Evolutionary conservation across 169 alveolate species (phyloP), one percentile per base, ranked within the genome.

Genomic region (Plasmodium inui): DNA sequence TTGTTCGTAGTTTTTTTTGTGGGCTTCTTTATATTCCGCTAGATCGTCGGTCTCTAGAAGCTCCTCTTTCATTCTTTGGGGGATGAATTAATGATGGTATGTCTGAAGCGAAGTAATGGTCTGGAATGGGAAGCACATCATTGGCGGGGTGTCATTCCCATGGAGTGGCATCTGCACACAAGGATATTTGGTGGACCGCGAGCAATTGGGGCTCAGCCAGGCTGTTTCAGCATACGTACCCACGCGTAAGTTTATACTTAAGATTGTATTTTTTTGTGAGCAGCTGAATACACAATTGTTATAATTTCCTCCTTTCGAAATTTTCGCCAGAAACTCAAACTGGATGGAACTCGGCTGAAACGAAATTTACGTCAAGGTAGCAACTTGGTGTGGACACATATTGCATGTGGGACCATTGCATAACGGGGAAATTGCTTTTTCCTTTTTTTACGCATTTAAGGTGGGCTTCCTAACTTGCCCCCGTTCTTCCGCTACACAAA

Each of bases 1-100:
- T 41, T 89, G 78, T 26, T 79, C 94, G 82, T 89, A 89, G 28
- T 89, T 53, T 79, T 89, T 79, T 79, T 89, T 79, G 53, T 89
- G 88, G 12, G 72, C 50, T 41, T 79, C 79, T 89, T 46, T 78
- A 79, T 89, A 89, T 39, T 89, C 94, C 82, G 41, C 82, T 61
- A 89, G 73, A 26, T 39, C 70, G 34, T 89, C 94, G 4, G 70
- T n/a, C 22, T 61, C 83, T 46, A 44, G 6, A 28, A 80, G 19
- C 9, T 89, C 67, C 9, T 79, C 89, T 79, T 80, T 72, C 94
- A 89, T 89, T 41, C 5, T 84, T 71, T 84, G 17, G 30, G 53
- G n/a, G 28, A 26, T 17, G 61, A 22, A 50, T 50, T 14, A 50
- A 50, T 50, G 61, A 26, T 50, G 61, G 17, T 1, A 12, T 50